Percentiles rank a stretch among this genome's conserved stretches.
These are phyloP conservation scores for Cryoendolithus antarcticus DNA, from an alignment of 2,329 filamentous ascomycete species.

Conservation along the genomic window DNA sequence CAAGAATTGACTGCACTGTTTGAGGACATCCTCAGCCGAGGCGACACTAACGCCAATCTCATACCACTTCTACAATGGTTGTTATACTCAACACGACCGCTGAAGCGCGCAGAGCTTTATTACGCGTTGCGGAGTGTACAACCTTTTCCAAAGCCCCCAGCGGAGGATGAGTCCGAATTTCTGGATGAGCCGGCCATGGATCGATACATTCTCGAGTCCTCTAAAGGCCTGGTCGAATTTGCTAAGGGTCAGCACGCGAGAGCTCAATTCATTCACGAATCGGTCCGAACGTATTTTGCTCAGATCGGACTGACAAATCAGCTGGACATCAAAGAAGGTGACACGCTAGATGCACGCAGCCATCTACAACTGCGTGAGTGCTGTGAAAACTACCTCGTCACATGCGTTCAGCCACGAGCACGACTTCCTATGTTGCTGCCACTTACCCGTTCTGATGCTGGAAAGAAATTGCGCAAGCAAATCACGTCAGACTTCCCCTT, in stretches of 20 bases:
- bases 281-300: conserved; percentile 23
- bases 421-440: no score
- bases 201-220: conserved; percentile 29
- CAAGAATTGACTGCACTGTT: conserved; percentile 2
- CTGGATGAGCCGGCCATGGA: conserved; percentile 14
- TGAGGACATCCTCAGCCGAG: conserved; percentile 3
- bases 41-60: conserved; percentile 7
- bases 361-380: no score
- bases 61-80: conserved; percentile 42
- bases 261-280: conserved; percentile 45
- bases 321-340: no score
- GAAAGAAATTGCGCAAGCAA: no score
- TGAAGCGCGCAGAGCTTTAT: conserved; percentile 35
- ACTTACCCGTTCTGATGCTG: no score
- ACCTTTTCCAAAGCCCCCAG: neutral
- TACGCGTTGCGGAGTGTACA: conserved; percentile 26
- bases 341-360: no score
- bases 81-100: conserved; percentile 34
- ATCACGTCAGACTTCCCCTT: no score
- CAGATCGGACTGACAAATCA: no score
- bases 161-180: conserved; percentile 13
- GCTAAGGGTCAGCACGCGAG: conserved; percentile 19
- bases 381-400: no score
- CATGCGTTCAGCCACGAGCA: no score
- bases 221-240: conserved; percentile 40